Base-by-base conservation (phyloP, 2,329 filamentous ascomycete species). In the Bipolaris bicolor region DNA sequence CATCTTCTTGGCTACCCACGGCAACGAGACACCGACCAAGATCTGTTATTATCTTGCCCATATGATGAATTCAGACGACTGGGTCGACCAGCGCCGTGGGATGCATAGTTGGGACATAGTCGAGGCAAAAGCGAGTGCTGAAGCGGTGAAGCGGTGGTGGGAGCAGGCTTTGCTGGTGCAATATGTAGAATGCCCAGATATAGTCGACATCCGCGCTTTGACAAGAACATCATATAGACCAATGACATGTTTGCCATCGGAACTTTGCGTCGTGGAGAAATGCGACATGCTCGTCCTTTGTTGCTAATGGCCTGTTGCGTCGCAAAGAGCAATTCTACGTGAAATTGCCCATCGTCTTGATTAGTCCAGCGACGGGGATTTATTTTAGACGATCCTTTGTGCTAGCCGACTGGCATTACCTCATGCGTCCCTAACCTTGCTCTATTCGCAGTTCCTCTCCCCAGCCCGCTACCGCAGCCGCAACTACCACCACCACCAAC, bases 361-460 rank as follows among this genome's bases (percentile, higher is more conserved):
- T 56, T 59, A 46, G 51, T 47, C 54, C 49, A 60, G 49, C 48
- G 63, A 53, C 62, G 60, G 58, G 54, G 55, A 54, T 62, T 41
- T 50, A 24, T 57, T 56, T 52, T 57, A 61, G 61, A 57, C 54
- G 58, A 65, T 61, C 60, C 54, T 51, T 44, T 54, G 66, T 61
- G 62, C 70, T 74, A 73, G 71, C 68, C 66, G 71, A 67, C 36
- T 60, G 63, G 63, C 68, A 73, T 74, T 75, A 74, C 73, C 70
- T 76, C 72, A 74, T 74, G 63, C 65, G 65, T 68, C 64, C 64
- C 66, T 69, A 68, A 65, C 63, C 68, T 61, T 69, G 64, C 62
- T 63, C 58, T 54, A 59, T 68, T 68, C 54, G 63, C 64, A 57
- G 53, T 63, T 69, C 68, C 65, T 58, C 55, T 62, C 62, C 55